phyloP scores from a whole-genome alignment of 495 filamentous ascomycete genomes.

The Podospora pseudoanserina region DNA sequence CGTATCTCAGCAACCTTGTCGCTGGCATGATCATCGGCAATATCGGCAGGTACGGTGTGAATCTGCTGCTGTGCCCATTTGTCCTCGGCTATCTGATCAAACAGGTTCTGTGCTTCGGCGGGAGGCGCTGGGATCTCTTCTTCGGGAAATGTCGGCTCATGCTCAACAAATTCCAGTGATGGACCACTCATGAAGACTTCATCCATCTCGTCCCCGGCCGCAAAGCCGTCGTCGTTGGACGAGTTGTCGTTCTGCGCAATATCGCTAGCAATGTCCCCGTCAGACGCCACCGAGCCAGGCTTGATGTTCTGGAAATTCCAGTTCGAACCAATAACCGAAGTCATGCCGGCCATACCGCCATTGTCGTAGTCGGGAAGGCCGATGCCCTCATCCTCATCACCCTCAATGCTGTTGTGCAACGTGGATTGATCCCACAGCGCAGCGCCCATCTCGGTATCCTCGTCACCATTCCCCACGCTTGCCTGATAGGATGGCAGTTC shows the following conservation, averaged over 20 bases:
- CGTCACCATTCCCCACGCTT: conserved; percentile 7
- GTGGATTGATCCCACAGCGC: conserved; percentile 21
- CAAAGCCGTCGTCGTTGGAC: conserved; percentile 18
- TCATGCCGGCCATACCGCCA: conserved; percentile 31
- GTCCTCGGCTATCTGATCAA: conserved; percentile 25
- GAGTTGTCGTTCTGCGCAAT: conserved; percentile 36
- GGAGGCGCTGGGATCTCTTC: conserved; percentile 14
- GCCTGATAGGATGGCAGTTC: conserved; percentile 25
- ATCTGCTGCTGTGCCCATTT: conserved; percentile 35
- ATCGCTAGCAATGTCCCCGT: conserved; percentile 39
- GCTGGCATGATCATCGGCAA: conserved; percentile 33
- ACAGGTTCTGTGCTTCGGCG: conserved; percentile 23
- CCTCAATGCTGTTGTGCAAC: conserved; percentile 40
- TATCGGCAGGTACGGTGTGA: conserved; percentile 32
- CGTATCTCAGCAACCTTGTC: conserved; percentile 46
- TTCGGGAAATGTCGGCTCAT: conserved; percentile 19
- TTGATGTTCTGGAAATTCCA: conserved; percentile 41
- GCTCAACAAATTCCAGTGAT: conserved; percentile 7
- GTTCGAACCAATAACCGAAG: conserved; percentile 21
- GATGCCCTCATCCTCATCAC: conserved; percentile 38
- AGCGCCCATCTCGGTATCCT: conserved; percentile 18
- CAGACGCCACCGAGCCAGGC: conserved; percentile 17
- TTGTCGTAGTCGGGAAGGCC: conserved; percentile 24
- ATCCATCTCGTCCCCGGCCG: conserved; percentile 17
- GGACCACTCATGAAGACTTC: conserved; percentile 21